Evolutionary conservation across 768 basidiomycete genomes (phyloP).

Genomic region (Amanita fuliginea): DNA sequence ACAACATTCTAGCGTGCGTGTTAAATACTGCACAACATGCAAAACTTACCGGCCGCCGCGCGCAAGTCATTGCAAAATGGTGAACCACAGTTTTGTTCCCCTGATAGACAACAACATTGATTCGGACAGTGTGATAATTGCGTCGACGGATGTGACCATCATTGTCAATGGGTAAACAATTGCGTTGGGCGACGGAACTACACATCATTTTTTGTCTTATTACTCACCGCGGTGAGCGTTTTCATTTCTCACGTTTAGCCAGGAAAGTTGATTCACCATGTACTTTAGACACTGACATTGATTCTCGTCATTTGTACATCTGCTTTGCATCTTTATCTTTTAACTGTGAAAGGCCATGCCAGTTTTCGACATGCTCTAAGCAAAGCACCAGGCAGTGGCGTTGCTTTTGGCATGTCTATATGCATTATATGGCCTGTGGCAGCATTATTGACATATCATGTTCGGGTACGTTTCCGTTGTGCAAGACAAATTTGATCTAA

Average conservation of each 20-base stretch:
- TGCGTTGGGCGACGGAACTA: constrained; percentile 95
- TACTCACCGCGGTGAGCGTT: constrained; percentile 61
- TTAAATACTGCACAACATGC: constrained; percentile 93
- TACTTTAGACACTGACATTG: constrained; percentile 55
- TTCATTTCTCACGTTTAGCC: constrained; percentile 1
- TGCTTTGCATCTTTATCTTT: constrained; percentile 67
- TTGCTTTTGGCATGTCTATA: constrained; percentile 65
- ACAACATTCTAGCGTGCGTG: constrained; percentile 50
- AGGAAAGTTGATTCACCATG: neutral
- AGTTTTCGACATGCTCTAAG: constrained; percentile 35
- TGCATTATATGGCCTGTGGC: constrained; percentile 74
- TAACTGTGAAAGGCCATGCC: constrained; percentile 40
- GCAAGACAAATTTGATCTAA: neutral
- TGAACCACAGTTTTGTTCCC: constrained; percentile 20
- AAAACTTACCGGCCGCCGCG: constrained; percentile 87
- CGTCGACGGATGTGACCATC: constrained; percentile 91
- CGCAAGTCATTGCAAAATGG: constrained; percentile 94
- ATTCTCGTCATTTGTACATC: constrained; percentile 74
- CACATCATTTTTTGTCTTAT: constrained; percentile 79
- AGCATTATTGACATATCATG: constrained; percentile 74
- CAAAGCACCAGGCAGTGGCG: constrained; percentile 64
- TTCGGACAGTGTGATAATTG: constrained; percentile 83
- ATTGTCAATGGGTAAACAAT: constrained; percentile 89
- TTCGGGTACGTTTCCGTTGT: constrained; percentile 50
- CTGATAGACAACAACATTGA: constrained; percentile 1